Percentiles rank a stretch among this genome's conserved stretches.
Conservation (phyloP, 2,329 filamentous ascomycete genomes). For the Diaporthe australafricana region DNA sequence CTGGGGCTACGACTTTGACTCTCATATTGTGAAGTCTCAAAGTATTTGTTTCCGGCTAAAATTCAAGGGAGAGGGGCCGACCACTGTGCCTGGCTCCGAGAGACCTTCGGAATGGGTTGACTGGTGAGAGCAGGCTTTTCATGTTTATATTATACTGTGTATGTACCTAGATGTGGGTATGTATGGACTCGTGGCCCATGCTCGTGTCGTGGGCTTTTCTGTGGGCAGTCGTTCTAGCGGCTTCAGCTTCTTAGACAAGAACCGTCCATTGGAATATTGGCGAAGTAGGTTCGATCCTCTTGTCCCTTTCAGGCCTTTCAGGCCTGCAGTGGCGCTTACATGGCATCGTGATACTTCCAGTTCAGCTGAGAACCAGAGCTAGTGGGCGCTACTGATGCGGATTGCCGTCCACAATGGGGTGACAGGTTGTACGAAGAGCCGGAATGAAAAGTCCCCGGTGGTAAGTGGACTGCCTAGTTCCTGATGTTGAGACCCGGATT, state of each 20-base stretch:
- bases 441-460: neutral
- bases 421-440: neutral
- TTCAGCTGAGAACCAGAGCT: neutral
- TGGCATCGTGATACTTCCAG: neutral
- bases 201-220: neutral
- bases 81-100: neutral
- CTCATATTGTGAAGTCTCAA: neutral
- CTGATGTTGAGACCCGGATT: neutral
- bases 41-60: neutral
- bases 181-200: neutral
- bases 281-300: neutral
- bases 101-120: no score
- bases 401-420: neutral
- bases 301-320: neutral
- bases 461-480: neutral
- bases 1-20: neutral
- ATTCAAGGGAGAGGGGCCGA: neutral
- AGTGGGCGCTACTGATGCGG: constrained; percentile 2
- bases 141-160: neutral
- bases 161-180: neutral
- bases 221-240: neutral
- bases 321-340: neutral
- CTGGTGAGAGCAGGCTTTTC: neutral
- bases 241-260: neutral
- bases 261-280: neutral